Percentiles rank a stretch among this genome's conserved stretches.
Evolutionary conservation across 306 rosid species (phyloP).

Genomic region (Quercus dentata): DNA sequence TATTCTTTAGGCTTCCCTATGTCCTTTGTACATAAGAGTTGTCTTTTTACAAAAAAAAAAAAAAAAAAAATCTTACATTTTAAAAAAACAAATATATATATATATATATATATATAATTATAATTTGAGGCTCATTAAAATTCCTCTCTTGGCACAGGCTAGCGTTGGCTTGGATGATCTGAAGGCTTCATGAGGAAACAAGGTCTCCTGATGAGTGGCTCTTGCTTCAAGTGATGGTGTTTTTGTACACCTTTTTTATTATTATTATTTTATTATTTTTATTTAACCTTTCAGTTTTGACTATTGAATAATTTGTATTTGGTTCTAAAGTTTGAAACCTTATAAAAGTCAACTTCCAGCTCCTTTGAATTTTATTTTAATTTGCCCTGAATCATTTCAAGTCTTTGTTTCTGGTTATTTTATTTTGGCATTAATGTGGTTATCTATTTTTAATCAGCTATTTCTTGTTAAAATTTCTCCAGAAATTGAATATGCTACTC

Average conservation of each 20-base stretch:
- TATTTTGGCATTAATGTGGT: neutral
- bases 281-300: neutral
- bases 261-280: too few species aligned
- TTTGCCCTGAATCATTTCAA: neutral
- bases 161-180: conserved; percentile 85
- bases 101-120: too few species aligned
- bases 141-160: conserved; percentile 49
- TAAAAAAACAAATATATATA: too few species aligned
- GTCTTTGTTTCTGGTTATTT: too few species aligned
- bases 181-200: conserved; percentile 55
- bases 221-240: neutral
- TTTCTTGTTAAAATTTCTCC: neutral
- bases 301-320: conserved; percentile 5
- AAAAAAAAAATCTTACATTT: too few species aligned
- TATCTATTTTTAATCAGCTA: neutral
- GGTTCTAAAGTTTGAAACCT: conserved; percentile 6
- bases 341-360: neutral
- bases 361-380: neutral
- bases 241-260: neutral
- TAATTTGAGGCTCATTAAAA: neutral
- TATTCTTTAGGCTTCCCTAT: too few species aligned
- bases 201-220: conserved; percentile 12
- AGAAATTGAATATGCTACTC: neutral
- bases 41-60: too few species aligned
- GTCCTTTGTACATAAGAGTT: too few species aligned